Percentiles rank a stretch among this genome's conserved stretches.
phyloP scores from a whole-genome alignment of 352 stramenopile genomes.

The Phytopythium mirpurense region DNA sequence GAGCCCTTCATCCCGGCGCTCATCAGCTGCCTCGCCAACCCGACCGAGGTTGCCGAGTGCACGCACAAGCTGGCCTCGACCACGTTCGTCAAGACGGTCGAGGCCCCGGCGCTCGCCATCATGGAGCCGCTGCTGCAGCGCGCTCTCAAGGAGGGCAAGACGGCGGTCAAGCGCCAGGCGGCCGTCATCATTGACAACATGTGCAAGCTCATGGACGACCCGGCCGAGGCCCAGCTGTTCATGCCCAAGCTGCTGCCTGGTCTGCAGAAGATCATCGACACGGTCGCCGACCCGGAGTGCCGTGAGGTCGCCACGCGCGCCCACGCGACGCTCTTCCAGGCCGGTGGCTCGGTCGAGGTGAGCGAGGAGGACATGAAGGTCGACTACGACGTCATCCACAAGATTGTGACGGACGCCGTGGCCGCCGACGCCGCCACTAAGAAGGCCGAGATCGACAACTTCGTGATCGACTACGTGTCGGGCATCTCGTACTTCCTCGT shows the following conservation, averaged over 20 bases:
- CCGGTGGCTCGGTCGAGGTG: conserved; percentile 90
- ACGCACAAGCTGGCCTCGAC: conserved; percentile 98
- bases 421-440: conserved; percentile 63
- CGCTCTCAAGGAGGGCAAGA: conserved; percentile 95
- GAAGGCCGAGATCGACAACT: conserved; percentile 88
- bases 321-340: conserved; percentile 92
- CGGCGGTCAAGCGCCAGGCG: conserved; percentile 95
- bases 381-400: conserved; percentile 80
- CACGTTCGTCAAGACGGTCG: conserved; percentile 98
- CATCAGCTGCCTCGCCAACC: conserved; percentile 96
- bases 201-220: conserved; percentile 98
- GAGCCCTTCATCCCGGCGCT: conserved; percentile 98
- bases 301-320: conserved; percentile 93
- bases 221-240: conserved; percentile 95
- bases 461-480: conserved; percentile 87
- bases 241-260: conserved; percentile 96
- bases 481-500: conserved; percentile 83
- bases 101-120: conserved; percentile 94
- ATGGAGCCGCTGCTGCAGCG: conserved; percentile 96
- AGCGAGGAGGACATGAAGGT: conserved; percentile 90
- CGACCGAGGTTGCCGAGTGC: conserved; percentile 96
- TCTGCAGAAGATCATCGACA: conserved; percentile 95
- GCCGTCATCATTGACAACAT: conserved; percentile 99
- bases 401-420: conserved; percentile 79
- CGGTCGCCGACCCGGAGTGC: conserved; percentile 96